phyloP scores from a whole-genome alignment of 345 rosid species.

The Rhizophora mangle region DNA sequence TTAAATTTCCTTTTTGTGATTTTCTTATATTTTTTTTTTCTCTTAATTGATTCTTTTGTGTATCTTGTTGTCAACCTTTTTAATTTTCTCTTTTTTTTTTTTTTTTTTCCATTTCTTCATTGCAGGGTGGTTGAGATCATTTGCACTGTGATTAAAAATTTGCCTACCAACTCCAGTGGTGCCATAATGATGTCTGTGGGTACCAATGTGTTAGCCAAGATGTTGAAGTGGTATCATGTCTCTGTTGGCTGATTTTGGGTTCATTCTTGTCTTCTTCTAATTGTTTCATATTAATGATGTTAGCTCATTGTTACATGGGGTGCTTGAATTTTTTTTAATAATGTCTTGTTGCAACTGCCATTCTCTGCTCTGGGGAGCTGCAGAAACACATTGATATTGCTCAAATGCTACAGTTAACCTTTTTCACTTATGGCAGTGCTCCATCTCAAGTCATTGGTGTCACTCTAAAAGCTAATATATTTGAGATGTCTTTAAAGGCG shows the following conservation, averaged over 20 bases:
- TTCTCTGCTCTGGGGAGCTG: no score
- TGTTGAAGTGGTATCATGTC: slow-evolving; percentile 60
- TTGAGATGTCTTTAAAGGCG: slow-evolving; percentile 54
- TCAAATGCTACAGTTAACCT: no score
- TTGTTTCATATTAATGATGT: slow-evolving; percentile 3
- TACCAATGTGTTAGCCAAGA: slow-evolving; percentile 64
- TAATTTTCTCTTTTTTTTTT: background rate
- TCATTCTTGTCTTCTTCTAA: slow-evolving; percentile 1
- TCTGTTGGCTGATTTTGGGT: background rate
- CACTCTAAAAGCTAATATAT: slow-evolving; percentile 55
- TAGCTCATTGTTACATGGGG: background rate
- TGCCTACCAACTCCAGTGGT: slow-evolving; percentile 48
- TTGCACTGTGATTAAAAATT: slow-evolving; percentile 56
- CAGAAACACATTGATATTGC: no score
- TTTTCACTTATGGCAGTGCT: slow-evolving; percentile 43
- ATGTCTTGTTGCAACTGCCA: no score
- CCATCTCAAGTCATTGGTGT: slow-evolving; percentile 66
- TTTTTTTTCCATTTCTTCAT: background rate
- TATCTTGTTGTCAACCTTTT: slow-evolving; percentile 1
- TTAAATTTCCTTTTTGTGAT: background rate
- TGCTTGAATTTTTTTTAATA: no score
- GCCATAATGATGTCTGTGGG: slow-evolving; percentile 72
- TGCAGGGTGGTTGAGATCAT: slow-evolving; percentile 80
- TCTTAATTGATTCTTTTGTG: background rate
- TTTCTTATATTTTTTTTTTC: background rate